phyloP scores from a whole-genome alignment of 2,329 filamentous ascomycete genomes.

The Alternaria incomplexa region DNA sequence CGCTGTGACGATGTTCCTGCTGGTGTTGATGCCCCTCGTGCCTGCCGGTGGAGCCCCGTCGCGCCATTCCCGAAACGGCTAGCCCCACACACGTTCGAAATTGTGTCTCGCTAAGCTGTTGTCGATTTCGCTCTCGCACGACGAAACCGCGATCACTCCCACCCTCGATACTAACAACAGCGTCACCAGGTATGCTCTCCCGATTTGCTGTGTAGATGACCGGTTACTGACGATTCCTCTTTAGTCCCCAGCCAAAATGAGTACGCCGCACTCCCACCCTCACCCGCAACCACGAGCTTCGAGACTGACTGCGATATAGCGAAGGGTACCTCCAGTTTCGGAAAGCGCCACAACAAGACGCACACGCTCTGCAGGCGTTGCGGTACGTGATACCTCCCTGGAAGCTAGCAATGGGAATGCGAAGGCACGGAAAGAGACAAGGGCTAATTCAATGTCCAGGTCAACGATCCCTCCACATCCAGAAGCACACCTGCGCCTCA shows the following conservation, averaged over 20 bases:
- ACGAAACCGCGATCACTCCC: slow-evolving; percentile 29
- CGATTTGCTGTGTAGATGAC: neutral
- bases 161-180: slow-evolving; percentile 46
- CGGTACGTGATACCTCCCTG: slow-evolving; percentile 69
- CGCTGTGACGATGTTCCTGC: neutral
- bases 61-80: slow-evolving; percentile 10
- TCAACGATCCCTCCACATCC: slow-evolving; percentile 97
- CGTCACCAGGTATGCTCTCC: slow-evolving; percentile 42
- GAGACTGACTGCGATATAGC: slow-evolving; percentile 61
- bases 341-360: slow-evolving; percentile 95
- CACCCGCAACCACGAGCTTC: slow-evolving; percentile 32
- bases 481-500: slow-evolving; percentile 96
- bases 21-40: neutral
- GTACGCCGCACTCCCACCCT: slow-evolving; percentile 53
- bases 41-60: neutral
- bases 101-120: slow-evolving; percentile 13
- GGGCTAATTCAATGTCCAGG: slow-evolving; percentile 60
- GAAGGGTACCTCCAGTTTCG: slow-evolving; percentile 75
- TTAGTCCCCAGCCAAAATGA: slow-evolving; percentile 63
- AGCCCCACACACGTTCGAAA: slow-evolving; percentile 17
- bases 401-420: slow-evolving; percentile 12
- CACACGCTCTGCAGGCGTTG: slow-evolving; percentile 98
- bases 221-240: slow-evolving; percentile 28
- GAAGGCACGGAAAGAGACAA: slow-evolving; percentile 28
- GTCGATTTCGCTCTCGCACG: slow-evolving; percentile 5